Base-by-base conservation (phyloP, 1,284 basidiomycete genomes). In the Papiliotrema laurentii region DNA sequence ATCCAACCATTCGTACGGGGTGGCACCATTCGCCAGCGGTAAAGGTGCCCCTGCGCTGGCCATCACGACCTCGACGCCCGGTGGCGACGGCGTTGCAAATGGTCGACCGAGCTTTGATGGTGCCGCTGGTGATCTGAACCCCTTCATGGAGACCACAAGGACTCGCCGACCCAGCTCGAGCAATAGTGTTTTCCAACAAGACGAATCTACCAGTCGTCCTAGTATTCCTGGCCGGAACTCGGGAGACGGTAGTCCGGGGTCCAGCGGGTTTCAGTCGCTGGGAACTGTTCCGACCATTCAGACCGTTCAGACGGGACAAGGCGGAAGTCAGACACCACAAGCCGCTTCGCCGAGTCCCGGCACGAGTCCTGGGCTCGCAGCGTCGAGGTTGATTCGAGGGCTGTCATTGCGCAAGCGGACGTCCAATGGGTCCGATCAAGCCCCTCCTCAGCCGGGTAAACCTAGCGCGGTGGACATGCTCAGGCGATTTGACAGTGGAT, bases 1-100 rank as follows among this genome's bases (percentile, higher is more conserved):
- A 2, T 65, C 60, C 5, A 27, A 45, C 7, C 49, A 54, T 11
- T 61, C 61, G 5, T 59, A 56, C 36, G 55, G 58, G 31, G 56
- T 53, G 3, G 35, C 61, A 5, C 50, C 61, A 5, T 53, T 64
- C 2, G 39, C 55, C 1, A 40, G 50, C 5, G 51, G 38, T 18
- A 60, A 60, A 35, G 54, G 54, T 0, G 60, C 61, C 0, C 66
- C 67, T 1, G 63, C 66, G 1, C 63, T 64, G 42, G 61, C 68
- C 2, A 54, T 65, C 19, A 64, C 63, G 4, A 59, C 60, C 1
- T 63, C 64, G 1, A 41, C 43, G 6, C 46, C 27, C 13, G 21
- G 18, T 25, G 24, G 28, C 5, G 13, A 3, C 38, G 22, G n/a
- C 19, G 31, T 13, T 2, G 21, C 13, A 3, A 26, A 36, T 3